phyloP scores from a whole-genome alignment of 192 early-diverging fungal genomes.

The Diversispora eburnea region DNA sequence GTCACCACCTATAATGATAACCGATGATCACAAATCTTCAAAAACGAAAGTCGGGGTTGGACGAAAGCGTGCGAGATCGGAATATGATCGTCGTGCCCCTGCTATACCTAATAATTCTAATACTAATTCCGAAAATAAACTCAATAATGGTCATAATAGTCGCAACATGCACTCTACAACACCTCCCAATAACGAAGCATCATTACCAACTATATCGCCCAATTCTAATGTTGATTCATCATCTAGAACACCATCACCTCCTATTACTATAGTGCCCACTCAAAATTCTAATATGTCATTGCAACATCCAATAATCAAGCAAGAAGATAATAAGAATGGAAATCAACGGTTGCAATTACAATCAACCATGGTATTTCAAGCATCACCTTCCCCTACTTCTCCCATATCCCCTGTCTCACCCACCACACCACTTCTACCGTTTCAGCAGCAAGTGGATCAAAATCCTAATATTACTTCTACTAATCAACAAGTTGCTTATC shows the following conservation, averaged over 20 bases:
- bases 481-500: not conserved
- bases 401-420: slow-evolving; percentile 23
- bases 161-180: slow-evolving; percentile 31
- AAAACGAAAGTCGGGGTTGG: slow-evolving; percentile 41
- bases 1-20: slow-evolving; percentile 93
- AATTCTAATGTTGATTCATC: slow-evolving; percentile 24
- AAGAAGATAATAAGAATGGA: slow-evolving; percentile 1
- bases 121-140: slow-evolving; percentile 23
- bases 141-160: not conserved
- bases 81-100: slow-evolving; percentile 35
- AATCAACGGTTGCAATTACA: slow-evolving; percentile 16
- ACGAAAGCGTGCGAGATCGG: slow-evolving; percentile 8
- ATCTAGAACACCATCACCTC: slow-evolving; percentile 20
- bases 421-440: not conserved
- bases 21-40: slow-evolving; percentile 94
- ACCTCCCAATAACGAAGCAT: slow-evolving; percentile 28
- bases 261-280: not conserved
- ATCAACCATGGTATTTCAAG: not conserved
- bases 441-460: slow-evolving; percentile 5
- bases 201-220: slow-evolving; percentile 27
- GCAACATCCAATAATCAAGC: slow-evolving; percentile 10
- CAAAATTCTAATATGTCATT: not conserved
- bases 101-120: not conserved
- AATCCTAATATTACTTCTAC: not conserved
- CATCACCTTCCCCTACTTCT: not conserved